Evolutionary conservation across 2,329 filamentous ascomycete species (phyloP).

Genomic region (Trichoderma citrinoviride): DNA sequence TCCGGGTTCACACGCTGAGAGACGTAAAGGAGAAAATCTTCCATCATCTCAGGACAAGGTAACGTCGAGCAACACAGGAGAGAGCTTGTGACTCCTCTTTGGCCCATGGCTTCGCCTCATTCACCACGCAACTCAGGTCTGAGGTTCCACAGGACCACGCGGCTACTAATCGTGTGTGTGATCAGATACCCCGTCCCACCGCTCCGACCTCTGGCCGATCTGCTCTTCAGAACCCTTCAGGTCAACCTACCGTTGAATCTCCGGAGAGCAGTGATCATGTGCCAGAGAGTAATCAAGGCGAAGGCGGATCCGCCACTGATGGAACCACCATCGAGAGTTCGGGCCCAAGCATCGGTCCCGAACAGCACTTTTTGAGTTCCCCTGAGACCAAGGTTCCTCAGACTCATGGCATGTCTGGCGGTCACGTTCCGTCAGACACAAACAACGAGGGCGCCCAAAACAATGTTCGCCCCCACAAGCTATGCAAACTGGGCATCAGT

Average conservation of each 20-base stretch:
- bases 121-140: not conserved
- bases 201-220: not conserved
- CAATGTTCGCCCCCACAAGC: not conserved
- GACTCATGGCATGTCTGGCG: not conserved
- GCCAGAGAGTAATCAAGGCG: not conserved
- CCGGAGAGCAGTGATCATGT: not conserved
- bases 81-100: not conserved
- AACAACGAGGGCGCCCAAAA: not conserved
- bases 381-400: not conserved
- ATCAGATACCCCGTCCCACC: not conserved
- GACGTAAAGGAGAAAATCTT: not conserved
- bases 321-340: not conserved
- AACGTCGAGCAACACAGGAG: not conserved
- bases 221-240: not conserved
- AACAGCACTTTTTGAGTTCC: not conserved
- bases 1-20: not conserved
- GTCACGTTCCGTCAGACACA: not conserved
- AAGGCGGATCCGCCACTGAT: not conserved
- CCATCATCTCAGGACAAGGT: not conserved
- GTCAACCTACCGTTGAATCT: not conserved
- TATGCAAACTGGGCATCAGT: not conserved
- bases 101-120: not conserved
- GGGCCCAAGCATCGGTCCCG: not conserved
- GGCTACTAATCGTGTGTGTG: constrained; percentile 2
- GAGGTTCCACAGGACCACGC: constrained; percentile 15